Evolutionary conservation across 148 eudicot genomes (phyloP).

Genomic region (Silene conica): DNA sequence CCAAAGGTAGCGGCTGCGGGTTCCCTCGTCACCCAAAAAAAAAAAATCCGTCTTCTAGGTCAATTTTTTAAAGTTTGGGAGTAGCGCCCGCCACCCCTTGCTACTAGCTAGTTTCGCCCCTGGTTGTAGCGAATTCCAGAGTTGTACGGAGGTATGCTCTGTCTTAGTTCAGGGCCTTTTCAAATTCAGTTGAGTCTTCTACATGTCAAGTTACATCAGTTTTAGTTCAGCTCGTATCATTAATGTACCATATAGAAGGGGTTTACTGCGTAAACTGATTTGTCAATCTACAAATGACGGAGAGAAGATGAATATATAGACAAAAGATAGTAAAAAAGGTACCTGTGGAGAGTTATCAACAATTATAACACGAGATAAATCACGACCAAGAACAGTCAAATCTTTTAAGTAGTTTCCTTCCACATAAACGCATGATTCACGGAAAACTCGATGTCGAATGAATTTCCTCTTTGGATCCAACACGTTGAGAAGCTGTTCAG

Average conservation of each 20-base stretch:
- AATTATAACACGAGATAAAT: constrained; percentile 72
- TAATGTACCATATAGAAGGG: not conserved
- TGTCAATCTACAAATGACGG: not conserved
- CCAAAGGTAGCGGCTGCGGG: too few relatives aligned
- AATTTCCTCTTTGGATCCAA: constrained; percentile 90
- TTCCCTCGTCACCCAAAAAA: too few relatives aligned
- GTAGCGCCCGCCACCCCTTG: too few relatives aligned
- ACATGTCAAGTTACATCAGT: not conserved
- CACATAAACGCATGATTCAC: constrained; percentile 88
- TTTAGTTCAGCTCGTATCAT: not conserved
- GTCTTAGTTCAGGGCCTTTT: too few relatives aligned
- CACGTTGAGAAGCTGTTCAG: constrained; percentile 91
- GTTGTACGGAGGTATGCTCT: not conserved
- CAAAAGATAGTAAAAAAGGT: constrained; percentile 11
- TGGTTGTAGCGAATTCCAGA: not conserved
- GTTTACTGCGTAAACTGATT: not conserved
- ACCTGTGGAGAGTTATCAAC: constrained; percentile 99
- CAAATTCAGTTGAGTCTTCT: too few relatives aligned
- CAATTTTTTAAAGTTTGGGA: too few relatives aligned
- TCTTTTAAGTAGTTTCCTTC: constrained; percentile 96
- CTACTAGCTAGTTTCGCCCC: too few relatives aligned
- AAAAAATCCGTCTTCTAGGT: too few relatives aligned
- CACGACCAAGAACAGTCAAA: constrained; percentile 94
- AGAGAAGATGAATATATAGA: not conserved
- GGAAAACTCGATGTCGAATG: constrained; percentile 89